Percentiles rank a stretch among this genome's conserved stretches.
Conservation (phyloP, 2,329 filamentous ascomycete species). For the Pseudogymnoascus pannorum region DNA sequence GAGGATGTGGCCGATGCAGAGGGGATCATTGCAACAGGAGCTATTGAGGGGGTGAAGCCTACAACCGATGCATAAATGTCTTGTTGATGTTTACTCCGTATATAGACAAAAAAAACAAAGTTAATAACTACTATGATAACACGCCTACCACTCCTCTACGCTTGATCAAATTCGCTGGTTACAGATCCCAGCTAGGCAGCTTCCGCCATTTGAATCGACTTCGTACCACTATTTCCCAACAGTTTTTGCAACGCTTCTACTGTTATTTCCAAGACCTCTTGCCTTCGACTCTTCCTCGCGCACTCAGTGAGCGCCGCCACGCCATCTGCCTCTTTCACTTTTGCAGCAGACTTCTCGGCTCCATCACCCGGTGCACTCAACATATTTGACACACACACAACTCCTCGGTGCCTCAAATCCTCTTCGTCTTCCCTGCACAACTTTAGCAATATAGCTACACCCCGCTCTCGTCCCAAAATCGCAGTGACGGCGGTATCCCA, state of each 20-base stretch:
- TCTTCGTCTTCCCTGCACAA: conserved; percentile 69
- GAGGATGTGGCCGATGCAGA: conserved; percentile 8
- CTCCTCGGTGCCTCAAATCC: conserved; percentile 63
- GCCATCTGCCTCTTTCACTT: conserved; percentile 54
- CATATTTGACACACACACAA: conserved; percentile 69
- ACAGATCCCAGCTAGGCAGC: neutral
- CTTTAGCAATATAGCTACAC: conserved; percentile 69
- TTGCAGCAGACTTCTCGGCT: conserved; percentile 52
- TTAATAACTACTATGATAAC: neutral
- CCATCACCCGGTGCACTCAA: conserved; percentile 58
- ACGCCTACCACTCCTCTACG: neutral
- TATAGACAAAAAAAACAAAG: neutral
- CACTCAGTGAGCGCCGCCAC: conserved; percentile 62
- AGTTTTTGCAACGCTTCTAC: conserved; percentile 62
- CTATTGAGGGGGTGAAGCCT: neutral
- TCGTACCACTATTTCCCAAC: conserved; percentile 15
- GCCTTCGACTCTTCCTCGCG: conserved; percentile 59
- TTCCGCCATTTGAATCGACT: neutral
- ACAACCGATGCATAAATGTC: neutral
- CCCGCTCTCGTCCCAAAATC: conserved; percentile 59
- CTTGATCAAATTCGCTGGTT: neutral
- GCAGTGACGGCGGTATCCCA: conserved; percentile 68
- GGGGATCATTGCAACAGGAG: conserved; percentile 5
- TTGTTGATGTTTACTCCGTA: conserved; percentile 1
- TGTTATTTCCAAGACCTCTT: conserved; percentile 63